Conservation (phyloP, 768 basidiomycete genomes). For the Gautieria morchelliformis region DNA sequence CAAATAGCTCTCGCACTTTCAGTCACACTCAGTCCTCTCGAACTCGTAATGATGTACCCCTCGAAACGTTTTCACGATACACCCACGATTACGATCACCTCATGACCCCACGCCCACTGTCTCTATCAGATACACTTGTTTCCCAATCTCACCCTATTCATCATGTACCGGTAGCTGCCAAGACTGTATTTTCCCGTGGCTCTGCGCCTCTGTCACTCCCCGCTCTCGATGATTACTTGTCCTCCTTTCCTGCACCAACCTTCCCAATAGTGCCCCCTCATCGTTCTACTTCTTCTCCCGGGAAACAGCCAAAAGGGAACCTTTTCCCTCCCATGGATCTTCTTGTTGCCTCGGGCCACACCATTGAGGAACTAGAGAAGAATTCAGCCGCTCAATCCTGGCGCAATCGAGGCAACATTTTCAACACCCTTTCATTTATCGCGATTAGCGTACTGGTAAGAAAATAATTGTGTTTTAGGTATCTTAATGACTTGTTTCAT, state of each 20-base stretch:
- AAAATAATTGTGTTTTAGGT: background rate
- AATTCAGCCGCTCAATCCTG: constrained; percentile 42
- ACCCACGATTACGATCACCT: constrained; percentile 3
- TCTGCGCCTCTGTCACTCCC: constrained; percentile 54
- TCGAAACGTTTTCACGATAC: constrained; percentile 4
- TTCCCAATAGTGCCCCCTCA: constrained; percentile 22
- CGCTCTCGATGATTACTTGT: constrained; percentile 49
- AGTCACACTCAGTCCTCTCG: background rate
- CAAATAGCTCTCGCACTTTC: background rate
- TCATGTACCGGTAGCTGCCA: constrained; percentile 45
- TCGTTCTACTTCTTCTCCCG: background rate
- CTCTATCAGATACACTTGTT: constrained; percentile 9
- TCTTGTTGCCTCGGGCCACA: constrained; percentile 36
- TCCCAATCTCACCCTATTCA: background rate
- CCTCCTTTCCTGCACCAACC: constrained; percentile 33
- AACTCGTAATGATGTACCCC: background rate
- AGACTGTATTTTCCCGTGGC: constrained; percentile 45
- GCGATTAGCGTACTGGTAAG: constrained; percentile 48
- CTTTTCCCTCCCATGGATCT: constrained; percentile 61
- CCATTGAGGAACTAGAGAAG: constrained; percentile 50
- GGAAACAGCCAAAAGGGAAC: constrained; percentile 12
- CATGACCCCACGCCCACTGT: constrained; percentile 2
- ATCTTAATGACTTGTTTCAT: constrained; percentile 2
- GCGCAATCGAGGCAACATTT: constrained; percentile 44
- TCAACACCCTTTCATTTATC: constrained; percentile 36